Base-by-base conservation (phyloP, 768 basidiomycete species). In the Rhizopogon vesiculosus region DNA sequence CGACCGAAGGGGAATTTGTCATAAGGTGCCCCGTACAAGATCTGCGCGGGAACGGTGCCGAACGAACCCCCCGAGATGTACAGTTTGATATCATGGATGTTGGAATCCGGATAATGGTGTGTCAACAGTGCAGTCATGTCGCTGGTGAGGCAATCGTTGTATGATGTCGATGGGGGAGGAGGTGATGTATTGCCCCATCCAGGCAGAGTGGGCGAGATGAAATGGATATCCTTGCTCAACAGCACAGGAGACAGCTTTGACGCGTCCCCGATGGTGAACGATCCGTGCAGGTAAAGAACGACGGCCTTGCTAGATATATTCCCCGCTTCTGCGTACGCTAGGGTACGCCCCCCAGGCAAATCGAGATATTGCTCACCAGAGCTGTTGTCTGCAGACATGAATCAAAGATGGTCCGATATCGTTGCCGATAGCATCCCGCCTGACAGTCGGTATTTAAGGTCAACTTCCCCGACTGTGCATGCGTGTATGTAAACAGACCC, bases 151-250 rank as follows among this genome's bases (percentile, higher is more conserved):
- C 72, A 71, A 22, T 73, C 66, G 48, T 76, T 63, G 61, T 78
- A 84, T 2, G 74, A 61, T 0, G 65, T 55, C 8, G 65, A 55
- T 7, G 69, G 57, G 3, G 63, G 64, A 5, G 74, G 64, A 1
- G 78, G 74, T 0, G 81, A 79, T 5, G 83, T 78, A 44, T 72
- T 72, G 3, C 83, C 83, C 82, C 83, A 84, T 2, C 81, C 83
- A 19, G 81, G 78, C 33, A 85, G 76, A 9, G 83, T 79, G 3
- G 82, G 82, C 12, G 76, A 71, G 41, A 85, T 62, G 50, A 69
- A 69, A 61, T 80, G 82, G 5, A 79, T 65, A 44, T 73, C 62
- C 58, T 72, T 77, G 15, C 76, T 69, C 9, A 70, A 35, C 54
- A 81, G 61, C 29, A 66, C 60, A 15, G 64, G 70, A 3, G 76